Percentiles rank a stretch among this genome's conserved stretches.
Evolutionary conservation across 2,329 filamentous ascomycete species (phyloP).

Genomic region (Didymella keratinophila): DNA sequence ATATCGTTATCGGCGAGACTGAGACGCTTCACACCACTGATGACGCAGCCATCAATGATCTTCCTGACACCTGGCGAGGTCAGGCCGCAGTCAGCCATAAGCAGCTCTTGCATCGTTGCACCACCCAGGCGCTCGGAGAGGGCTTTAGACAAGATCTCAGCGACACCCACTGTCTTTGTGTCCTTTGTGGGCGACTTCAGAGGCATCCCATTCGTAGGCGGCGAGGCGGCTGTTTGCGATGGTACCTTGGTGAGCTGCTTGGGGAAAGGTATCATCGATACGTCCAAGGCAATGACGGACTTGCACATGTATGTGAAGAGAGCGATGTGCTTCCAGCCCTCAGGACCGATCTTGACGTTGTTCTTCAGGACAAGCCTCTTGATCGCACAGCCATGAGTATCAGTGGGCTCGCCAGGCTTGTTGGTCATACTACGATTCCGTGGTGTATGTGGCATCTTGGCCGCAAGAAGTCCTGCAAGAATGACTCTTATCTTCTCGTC

Average conservation of each 20-base stretch:
- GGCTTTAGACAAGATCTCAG: conserved; percentile 74
- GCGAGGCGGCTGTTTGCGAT: conserved; percentile 27
- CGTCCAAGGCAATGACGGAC: conserved; percentile 83
- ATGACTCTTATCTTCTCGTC: conserved; percentile 89
- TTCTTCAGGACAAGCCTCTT: conserved; percentile 90
- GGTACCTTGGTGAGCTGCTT: conserved; percentile 27
- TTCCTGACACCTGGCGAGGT: conserved; percentile 73
- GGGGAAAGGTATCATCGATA: conserved; percentile 80
- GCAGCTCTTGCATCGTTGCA: conserved; percentile 78
- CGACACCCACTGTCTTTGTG: conserved; percentile 59
- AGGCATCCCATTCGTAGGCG: conserved; percentile 18
- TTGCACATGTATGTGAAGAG: conserved; percentile 90
- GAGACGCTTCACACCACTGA: conserved; percentile 78
- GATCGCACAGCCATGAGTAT: conserved; percentile 67
- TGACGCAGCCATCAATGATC: conserved; percentile 82
- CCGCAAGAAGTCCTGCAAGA: conserved; percentile 82
- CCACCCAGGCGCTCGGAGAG: conserved; percentile 80
- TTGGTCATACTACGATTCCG: conserved; percentile 39
- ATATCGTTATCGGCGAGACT: conserved; percentile 85
- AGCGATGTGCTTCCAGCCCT: conserved; percentile 91
- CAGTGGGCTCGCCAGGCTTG: conserved; percentile 9
- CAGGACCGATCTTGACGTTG: conserved; percentile 80
- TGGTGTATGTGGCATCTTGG: conserved; percentile 70
- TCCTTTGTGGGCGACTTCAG: conserved; percentile 19
- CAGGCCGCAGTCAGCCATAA: conserved; percentile 80